These are phyloP conservation scores for Amanita rubescens DNA, from an alignment of 768 basidiomycete genomes.

Conservation along the genomic window DNA sequence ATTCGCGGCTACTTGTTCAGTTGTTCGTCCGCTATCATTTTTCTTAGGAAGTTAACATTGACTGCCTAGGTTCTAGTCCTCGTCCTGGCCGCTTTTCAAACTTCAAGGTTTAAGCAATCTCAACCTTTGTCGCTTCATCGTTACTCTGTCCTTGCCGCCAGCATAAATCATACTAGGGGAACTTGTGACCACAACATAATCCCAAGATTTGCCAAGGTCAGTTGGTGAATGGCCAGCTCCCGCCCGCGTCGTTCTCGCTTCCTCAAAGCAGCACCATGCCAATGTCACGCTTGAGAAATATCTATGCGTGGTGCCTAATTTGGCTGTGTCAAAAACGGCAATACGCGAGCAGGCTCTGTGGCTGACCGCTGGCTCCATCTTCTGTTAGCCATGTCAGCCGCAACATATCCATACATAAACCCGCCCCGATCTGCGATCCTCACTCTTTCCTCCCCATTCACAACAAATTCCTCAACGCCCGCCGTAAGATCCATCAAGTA, in stretches of 20 bases:
- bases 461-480: not conserved
- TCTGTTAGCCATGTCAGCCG: constrained; percentile 6
- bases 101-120: constrained; percentile 3
- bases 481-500: not conserved
- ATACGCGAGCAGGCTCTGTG: constrained; percentile 2
- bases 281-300: not conserved
- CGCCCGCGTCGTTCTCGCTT: not conserved
- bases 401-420: not conserved
- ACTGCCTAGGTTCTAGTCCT: not conserved
- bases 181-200: not conserved
- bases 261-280: not conserved
- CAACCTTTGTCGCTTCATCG: not conserved
- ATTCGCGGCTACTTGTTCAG: no score
- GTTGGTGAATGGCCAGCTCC: not conserved
- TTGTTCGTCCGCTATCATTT: not conserved
- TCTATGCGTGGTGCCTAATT: not conserved
- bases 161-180: not conserved
- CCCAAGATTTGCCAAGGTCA: not conserved
- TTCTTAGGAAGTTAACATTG: constrained; percentile 5
- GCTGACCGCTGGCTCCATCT: constrained; percentile 1
- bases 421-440: not conserved
- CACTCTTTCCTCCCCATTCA: not conserved
- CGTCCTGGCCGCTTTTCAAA: not conserved
- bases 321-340: not conserved
- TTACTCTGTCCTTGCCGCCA: not conserved